phyloP scores from a whole-genome alignment of 495 filamentous ascomycete genomes.

The Aspergillus hancockii region DNA sequence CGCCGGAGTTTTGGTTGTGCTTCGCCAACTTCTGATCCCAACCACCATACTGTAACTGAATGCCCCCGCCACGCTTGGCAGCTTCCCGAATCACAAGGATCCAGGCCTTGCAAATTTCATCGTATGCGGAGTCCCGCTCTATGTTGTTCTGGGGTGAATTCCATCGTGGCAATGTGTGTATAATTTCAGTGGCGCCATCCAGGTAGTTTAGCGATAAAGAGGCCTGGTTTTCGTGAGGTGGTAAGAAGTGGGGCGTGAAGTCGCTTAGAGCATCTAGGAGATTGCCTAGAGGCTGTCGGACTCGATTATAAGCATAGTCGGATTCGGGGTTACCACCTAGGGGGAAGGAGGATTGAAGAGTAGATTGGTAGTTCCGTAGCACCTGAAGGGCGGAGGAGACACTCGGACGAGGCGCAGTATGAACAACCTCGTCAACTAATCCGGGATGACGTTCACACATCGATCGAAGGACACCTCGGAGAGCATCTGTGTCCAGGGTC shows the following conservation, averaged over 20 bases:
- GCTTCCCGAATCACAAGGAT: constrained; percentile 88
- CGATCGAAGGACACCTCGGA: constrained; percentile 78
- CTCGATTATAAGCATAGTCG: constrained; percentile 94
- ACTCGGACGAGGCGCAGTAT: constrained; percentile 79
- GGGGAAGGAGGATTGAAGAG: constrained; percentile 78
- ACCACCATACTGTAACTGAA: constrained; percentile 84
- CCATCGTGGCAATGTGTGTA: constrained; percentile 87
- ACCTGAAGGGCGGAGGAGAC: constrained; percentile 78
- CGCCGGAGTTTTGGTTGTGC: constrained; percentile 85
- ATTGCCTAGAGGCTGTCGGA: constrained; percentile 74
- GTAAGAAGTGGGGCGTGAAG: constrained; percentile 93
- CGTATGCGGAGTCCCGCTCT: constrained; percentile 91
- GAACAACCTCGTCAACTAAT: constrained; percentile 73
- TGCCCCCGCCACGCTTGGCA: constrained; percentile 86
- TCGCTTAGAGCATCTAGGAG: constrained; percentile 89
- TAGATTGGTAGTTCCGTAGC: constrained; percentile 75
- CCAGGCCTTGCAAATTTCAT: constrained; percentile 94
- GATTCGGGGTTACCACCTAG: constrained; percentile 79
- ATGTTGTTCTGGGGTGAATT: constrained; percentile 80
- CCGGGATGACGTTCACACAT: constrained; percentile 88
- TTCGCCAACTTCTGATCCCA: constrained; percentile 89
- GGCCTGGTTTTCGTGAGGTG: constrained; percentile 81
- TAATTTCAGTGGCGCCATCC: constrained; percentile 83
- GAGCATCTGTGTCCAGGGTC: constrained; percentile 79
- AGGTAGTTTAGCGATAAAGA: constrained; percentile 79